Evolutionary conservation across 345 rosid genomes (phyloP).

Genomic region (Trapa bicornis): DNA sequence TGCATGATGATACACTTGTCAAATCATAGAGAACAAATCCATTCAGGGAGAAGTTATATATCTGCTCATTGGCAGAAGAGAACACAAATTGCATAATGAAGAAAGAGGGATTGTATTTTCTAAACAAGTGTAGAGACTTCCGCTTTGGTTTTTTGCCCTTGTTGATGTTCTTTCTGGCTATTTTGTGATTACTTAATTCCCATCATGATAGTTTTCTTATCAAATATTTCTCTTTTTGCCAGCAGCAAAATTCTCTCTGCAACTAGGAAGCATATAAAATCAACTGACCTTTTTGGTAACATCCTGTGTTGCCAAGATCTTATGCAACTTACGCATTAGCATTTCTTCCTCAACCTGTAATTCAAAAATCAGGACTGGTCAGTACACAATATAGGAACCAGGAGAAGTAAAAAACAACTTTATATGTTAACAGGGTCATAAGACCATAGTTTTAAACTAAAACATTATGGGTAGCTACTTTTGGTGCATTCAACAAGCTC

Average conservation of each 20-base stretch:
- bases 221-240: background rate
- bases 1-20: background rate
- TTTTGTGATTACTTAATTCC: too few relatives aligned
- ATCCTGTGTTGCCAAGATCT: slow-evolving; percentile 37
- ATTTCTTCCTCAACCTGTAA: slow-evolving; percentile 72
- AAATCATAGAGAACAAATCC: background rate
- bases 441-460: background rate
- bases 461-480: background rate
- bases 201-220: background rate
- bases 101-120: background rate
- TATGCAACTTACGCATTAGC: slow-evolving; percentile 62
- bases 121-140: background rate
- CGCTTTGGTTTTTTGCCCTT: too few relatives aligned
- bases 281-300: slow-evolving; percentile 29
- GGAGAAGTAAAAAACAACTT: background rate
- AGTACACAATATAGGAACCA: background rate
- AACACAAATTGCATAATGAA: too few relatives aligned
- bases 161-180: too few relatives aligned
- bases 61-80: background rate
- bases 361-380: background rate
- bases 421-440: background rate
- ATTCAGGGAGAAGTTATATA: background rate
- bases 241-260: background rate
- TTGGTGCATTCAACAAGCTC: background rate
- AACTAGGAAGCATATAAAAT: background rate